A percentile compares a stretch with the other conserved stretches of the same genome.
These are phyloP conservation scores for Fusarium neocosmosporiellum DNA, from an alignment of 2,329 filamentous ascomycete genomes.

Conservation along the genomic window DNA sequence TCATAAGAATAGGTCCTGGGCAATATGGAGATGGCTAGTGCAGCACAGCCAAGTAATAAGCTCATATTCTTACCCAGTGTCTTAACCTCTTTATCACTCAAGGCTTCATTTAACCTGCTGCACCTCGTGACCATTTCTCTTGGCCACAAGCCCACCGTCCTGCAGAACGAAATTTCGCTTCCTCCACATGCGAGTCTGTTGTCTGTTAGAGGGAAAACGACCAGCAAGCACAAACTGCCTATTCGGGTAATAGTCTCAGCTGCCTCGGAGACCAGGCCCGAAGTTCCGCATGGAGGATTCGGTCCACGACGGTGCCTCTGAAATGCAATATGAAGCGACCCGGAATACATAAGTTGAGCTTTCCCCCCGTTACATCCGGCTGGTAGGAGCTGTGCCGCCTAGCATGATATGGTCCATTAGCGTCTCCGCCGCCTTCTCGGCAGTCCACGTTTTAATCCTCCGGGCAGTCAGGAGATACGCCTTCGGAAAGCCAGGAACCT, in stretches of 20 bases:
- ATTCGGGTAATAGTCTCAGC: no score
- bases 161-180: no score
- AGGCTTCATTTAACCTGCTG: no score
- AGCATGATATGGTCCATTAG: slow-evolving; percentile 33
- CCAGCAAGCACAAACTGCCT: no score
- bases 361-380: slow-evolving; percentile 2
- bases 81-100: neutral
- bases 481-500: slow-evolving; percentile 26
- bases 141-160: no score
- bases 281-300: no score
- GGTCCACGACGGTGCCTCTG: no score
- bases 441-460: slow-evolving; percentile 13
- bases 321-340: neutral
- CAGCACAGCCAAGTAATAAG: neutral
- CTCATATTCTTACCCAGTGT: neutral
- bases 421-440: slow-evolving; percentile 23
- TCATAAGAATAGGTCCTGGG: neutral
- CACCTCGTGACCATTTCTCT: no score
- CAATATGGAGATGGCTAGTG: neutral
- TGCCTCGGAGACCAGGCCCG: no score
- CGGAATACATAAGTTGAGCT: neutral
- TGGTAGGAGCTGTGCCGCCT: slow-evolving; percentile 4
- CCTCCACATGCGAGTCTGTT: no score
- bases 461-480: slow-evolving; percentile 21
- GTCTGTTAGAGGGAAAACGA: no score